Percentiles rank a stretch among this genome's conserved stretches.
Evolutionary conservation across 2,329 filamentous ascomycete genomes (phyloP).

Genomic region (Sclerotinia sclerotiorum): DNA sequence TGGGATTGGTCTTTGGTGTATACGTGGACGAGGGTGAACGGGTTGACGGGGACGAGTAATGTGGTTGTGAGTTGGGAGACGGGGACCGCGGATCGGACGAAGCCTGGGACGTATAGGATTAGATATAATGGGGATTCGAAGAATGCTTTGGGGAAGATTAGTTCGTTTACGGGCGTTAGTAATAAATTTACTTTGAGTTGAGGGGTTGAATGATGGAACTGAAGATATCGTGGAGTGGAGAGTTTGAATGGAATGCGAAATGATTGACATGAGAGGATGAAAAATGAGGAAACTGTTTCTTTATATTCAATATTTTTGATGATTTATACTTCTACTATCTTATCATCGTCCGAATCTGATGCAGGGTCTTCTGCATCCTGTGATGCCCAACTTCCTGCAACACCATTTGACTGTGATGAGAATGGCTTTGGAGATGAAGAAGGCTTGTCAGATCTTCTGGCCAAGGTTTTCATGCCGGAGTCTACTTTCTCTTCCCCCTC

Average conservation of each 20-base stretch:
- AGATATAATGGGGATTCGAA: slow-evolving; percentile 85
- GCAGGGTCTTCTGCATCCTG: slow-evolving; percentile 32
- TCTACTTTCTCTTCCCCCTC: slow-evolving; percentile 38
- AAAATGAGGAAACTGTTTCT: neutral
- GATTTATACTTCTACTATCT: slow-evolving; percentile 40
- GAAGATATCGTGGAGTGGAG: neutral
- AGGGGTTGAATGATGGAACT: neutral
- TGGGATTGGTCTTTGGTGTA: slow-evolving; percentile 82
- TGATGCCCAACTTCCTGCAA: slow-evolving; percentile 28
- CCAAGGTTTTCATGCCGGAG: slow-evolving; percentile 36
- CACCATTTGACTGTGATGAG: slow-evolving; percentile 22
- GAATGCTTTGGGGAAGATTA: slow-evolving; percentile 57
- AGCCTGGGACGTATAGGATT: slow-evolving; percentile 69
- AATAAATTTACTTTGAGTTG: slow-evolving; percentile 32
- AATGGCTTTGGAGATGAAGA: slow-evolving; percentile 23
- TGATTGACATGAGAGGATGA: neutral
- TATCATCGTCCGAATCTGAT: slow-evolving; percentile 38
- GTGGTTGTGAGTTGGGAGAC: slow-evolving; percentile 81
- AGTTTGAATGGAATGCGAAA: neutral
- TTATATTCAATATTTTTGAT: slow-evolving; percentile 2
- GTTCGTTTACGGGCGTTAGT: slow-evolving; percentile 67
- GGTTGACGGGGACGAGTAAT: slow-evolving; percentile 69
- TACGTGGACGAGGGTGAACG: slow-evolving; percentile 71
- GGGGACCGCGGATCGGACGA: slow-evolving; percentile 48
- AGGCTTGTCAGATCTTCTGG: slow-evolving; percentile 22